Base-by-base conservation (phyloP, 2,329 filamentous ascomycete genomes). In the Alternaria atra region DNA sequence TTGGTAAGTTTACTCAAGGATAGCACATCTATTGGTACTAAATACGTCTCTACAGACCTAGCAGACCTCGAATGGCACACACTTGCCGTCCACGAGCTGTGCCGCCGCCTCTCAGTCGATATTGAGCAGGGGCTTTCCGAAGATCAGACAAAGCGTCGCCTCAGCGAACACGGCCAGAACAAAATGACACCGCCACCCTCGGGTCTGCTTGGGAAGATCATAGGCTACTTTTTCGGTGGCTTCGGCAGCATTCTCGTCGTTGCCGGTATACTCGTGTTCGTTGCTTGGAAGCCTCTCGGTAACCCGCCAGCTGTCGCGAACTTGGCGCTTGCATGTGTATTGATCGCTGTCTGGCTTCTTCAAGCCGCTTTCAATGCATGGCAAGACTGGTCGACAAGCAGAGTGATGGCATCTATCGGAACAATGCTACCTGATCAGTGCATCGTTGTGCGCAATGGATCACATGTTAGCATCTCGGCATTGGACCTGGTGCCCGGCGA, bases 361-460 rank as follows among this genome's bases (percentile, higher is more conserved):
- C 82, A 84, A 58, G 82, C 82, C 10, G 74, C 72, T 2, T 84
- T 84, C 63, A 85, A 82, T 3, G 93, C 93, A 79, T 83, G 79
- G 76, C 81, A 83, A 64, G 91, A 94, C 73, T 94, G 90, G 86
- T 92, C 90, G 2, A 91, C 90, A 0, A 90, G 87, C 1, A 83
- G 89, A 5, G 90, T 93, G 56, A 94, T 94, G 91, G 86, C 88
- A 17, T 92, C 90, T 0, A 94, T 94, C 73, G 91, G 89, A 48
- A 89, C 86, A 17, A 91, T 94, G 90, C 83, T 94, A n/a, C 91
- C 91, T 0, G 90, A 92, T 68, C 84, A 88, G 60, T 92, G 89
- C 68, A 80, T 89, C 27, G 83, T 91, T 7, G 78, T 90, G 6
- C 86, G 91, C 20, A 86, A 91, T 64, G 85, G 87, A 1, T 72